Base-by-base conservation (phyloP, 1,284 basidiomycete genomes). In the Peniophora sp. region DNA sequence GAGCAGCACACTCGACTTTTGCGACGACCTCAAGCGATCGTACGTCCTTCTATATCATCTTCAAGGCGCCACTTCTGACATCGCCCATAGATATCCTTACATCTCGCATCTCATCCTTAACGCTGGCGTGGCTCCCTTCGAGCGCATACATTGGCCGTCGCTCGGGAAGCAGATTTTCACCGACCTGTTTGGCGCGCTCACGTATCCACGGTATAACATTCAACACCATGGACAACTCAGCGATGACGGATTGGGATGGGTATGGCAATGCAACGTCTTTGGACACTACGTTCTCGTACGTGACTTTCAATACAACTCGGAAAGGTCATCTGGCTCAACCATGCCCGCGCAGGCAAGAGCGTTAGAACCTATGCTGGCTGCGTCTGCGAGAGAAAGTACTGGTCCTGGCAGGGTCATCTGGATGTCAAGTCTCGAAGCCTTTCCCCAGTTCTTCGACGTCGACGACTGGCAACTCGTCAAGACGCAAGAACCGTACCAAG, bases 241-340 rank as follows among this genome's bases (percentile, higher is more conserved):
- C 54, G 66, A 71, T 17, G 90, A 94, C 52, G 81, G 85, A 19
- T 66, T 92, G 0, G 92, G 92, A 0, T 82, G 75, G 72, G 78
- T 87, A 8, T 96, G 89, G 89, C 88, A 93, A 60, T 85, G 83
- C 51, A 95, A 95, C 59, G 73, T 92, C 20, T 89, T 95, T 51
- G 83, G 87, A 0, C 89, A 92, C 60, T 95, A 89, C 61, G 73
- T 79, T 36, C 67, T 96, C 59, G 92, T 93, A 41, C 38, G 58
- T 55, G 88, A 74, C 12, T 23, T 35, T 16, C 9, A 9, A 14
- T 48, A n/a, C n/a, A n/a, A n/a, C n/a, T n/a, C n/a, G n/a, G n/a
- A n/a, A n/a, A n/a, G 23, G 19, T 44, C 22, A 6, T 24, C 34
- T 48, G n/a, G n/a, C n/a, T n/a, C n/a, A 47, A 35, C 34, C n/a